Evolutionary conservation across 768 basidiomycete genomes (phyloP), one percentile per base, ranked within the genome.

Genomic region (Xerocomellus dryophilus): DNA sequence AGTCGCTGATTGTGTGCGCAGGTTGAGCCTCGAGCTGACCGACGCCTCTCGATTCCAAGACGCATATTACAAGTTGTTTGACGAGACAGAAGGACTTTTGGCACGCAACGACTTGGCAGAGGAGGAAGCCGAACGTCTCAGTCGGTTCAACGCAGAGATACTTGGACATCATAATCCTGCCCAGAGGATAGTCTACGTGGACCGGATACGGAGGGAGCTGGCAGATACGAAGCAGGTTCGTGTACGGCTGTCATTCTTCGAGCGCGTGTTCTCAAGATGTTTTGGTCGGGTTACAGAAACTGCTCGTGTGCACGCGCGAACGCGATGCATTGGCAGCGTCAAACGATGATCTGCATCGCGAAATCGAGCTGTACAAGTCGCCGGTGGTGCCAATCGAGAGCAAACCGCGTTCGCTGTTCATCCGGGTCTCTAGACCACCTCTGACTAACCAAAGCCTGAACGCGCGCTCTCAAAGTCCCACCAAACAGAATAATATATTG

Each of bases 141-240:
- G 88, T 59, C 79, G 77, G 62, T 87, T 92, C 73, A 95, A 95
- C 58, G 88, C 90, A 1, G 84, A 93, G 66, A 88, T 96, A 53
- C 73, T 93, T 17, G 83, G 90, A 0, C 93, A 95, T 65, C 78
- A 80, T 32, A 94, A 95, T 64, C 88, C 90, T 9, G 83, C 84
- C 2, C 93, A 96, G 69, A 82, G 84, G 54, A 93, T 97, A 62
- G 76, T 84, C 67, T 95, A 96, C 61, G 84, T 97, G 15, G 94
- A 95, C 54, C 79, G 84, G 50, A 83, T 97, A 48, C 79, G 93
- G 34, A 74, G 79, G 51, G 93, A 96, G 66, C 73, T 95, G 45
- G 82, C 90, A 3, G 85, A 91, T 51, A 77, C 81, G 6, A 93
- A 92, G 69, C 88, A 90, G 71, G 93, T 90, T 56, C 54, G 85